Conservation (phyloP, 345 rosid genomes). For the Dovyalis caffra region DNA sequence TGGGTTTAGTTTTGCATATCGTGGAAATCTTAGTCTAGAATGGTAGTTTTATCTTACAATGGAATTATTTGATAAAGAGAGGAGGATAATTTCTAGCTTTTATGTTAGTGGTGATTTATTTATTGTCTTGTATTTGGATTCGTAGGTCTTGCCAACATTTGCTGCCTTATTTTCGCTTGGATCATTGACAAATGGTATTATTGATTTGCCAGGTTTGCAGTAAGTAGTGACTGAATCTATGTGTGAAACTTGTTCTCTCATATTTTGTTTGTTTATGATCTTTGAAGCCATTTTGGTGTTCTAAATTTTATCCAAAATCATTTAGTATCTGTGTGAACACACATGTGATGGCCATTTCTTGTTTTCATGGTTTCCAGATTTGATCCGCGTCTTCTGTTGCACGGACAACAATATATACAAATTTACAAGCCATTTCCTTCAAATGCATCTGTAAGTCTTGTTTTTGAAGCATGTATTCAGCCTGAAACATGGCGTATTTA, state of each 20-base stretch:
- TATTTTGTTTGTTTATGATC: neutral
- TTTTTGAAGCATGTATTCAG: neutral
- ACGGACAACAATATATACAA: conserved; percentile 87
- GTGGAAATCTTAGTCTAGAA: too few species aligned
- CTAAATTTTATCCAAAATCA: neutral
- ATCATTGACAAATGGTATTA: conserved; percentile 16
- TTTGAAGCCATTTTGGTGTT: neutral
- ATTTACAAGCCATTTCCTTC: conserved; percentile 75
- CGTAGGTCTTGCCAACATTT: conserved; percentile 87
- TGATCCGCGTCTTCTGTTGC: conserved; percentile 74
- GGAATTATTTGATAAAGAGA: neutral
- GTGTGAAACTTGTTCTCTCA: neutral
- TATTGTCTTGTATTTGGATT: neutral
- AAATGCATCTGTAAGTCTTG: conserved; percentile 56
- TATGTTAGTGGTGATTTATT: too few species aligned
- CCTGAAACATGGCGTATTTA: neutral
- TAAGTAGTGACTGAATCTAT: conserved; percentile 29
- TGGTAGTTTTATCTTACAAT: neutral
- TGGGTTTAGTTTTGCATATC: neutral
- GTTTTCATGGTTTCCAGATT: conserved; percentile 40
- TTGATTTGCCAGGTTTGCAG: conserved; percentile 57
- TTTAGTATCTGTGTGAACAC: neutral
- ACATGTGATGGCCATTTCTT: neutral
- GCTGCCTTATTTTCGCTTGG: conserved; percentile 51
- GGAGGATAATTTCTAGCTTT: too few species aligned